Conservation (phyloP, 2,329 filamentous ascomycete species). For the Coniosporium tulheliwenetii region DNA sequence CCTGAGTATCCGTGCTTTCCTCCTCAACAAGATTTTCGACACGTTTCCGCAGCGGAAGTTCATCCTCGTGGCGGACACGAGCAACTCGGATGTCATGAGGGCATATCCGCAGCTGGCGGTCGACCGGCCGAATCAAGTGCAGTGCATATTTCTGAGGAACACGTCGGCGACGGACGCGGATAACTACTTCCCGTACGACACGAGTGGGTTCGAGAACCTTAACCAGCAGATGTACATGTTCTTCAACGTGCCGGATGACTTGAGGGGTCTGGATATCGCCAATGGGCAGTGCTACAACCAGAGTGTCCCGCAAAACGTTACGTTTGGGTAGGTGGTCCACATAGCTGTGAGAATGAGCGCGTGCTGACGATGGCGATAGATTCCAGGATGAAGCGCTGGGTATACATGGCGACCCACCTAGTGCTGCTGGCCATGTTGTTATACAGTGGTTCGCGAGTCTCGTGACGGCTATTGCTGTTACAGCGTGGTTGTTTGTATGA, state of each 20-base stretch:
- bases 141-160: constrained; percentile 65
- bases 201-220: constrained; percentile 51
- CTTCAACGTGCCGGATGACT: constrained; percentile 56
- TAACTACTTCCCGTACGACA: constrained; percentile 63
- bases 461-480: too few relatives aligned
- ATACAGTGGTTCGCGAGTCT: too few relatives aligned
- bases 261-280: constrained; percentile 48
- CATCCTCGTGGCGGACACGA: constrained; percentile 60
- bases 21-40: constrained; percentile 57
- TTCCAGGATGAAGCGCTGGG: constrained; percentile 18
- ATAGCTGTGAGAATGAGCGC: too few relatives aligned
- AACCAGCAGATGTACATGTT: constrained; percentile 63
- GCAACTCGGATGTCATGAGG: constrained; percentile 61
- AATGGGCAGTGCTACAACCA: constrained; percentile 53
- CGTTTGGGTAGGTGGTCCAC: constrained; percentile 35
- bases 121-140: constrained; percentile 54
- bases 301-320: constrained; percentile 52
- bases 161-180: constrained; percentile 51
- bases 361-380: not conserved
- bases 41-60: constrained; percentile 64
- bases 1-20: constrained; percentile 51
- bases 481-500: too few relatives aligned
- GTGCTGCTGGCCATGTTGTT: too few relatives aligned
- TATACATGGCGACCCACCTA: constrained; percentile 11
- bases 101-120: constrained; percentile 44